Evolutionary conservation across 2,329 filamentous ascomycete species (phyloP), one percentile per base, ranked within the genome.

Genomic region (Hansfordia pulvinata): DNA sequence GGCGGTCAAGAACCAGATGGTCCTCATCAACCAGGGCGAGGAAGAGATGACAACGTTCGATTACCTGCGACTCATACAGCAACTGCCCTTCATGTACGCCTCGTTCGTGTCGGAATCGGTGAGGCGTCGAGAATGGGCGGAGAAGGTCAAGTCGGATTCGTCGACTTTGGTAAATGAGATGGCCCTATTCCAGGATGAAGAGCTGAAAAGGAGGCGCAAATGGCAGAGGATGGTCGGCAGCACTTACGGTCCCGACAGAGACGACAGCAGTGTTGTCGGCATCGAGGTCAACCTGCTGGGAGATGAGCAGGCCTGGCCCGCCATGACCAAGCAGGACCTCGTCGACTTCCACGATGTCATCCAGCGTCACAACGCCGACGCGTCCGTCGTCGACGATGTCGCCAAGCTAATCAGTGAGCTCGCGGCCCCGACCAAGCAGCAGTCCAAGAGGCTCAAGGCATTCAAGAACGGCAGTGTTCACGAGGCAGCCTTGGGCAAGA

Each of bases 391-490:
- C 2, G 64, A 75, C 8, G 82, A 93, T 27, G 63, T 96, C 18
- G 59, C 64, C 4, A 81, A 84, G 43, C 69, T 85, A 11, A 67
- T 92, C 32, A 74, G 76, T 33, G 85, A 93, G 28, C 62, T 96
- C 10, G 76, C 76, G 46, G 72, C 69, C 30, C 85, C 88, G 3
- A 90, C 83, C 1, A 84, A 79, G 40, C 83, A 90, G 47, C 86
- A 93, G 46, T 71, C 76, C 33, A 86, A 84, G 50, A 73, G 84
- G 30, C 71, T 90, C 6, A 93, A 88, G 49, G 85, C 84, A 5
- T 96, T 98, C 60, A 94, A 94, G 47, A 90, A 92, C 45, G 90
- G 90, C 10, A 96, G 90, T 45, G 69, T 96, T 19, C 85, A 94
- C 42, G 90, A 96, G 47, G 77, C 78, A n/a, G 73, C 72, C 3